phyloP scores from a whole-genome alignment of 352 stramenopile species.

The Globisporangium rhizosaccharum region DNA sequence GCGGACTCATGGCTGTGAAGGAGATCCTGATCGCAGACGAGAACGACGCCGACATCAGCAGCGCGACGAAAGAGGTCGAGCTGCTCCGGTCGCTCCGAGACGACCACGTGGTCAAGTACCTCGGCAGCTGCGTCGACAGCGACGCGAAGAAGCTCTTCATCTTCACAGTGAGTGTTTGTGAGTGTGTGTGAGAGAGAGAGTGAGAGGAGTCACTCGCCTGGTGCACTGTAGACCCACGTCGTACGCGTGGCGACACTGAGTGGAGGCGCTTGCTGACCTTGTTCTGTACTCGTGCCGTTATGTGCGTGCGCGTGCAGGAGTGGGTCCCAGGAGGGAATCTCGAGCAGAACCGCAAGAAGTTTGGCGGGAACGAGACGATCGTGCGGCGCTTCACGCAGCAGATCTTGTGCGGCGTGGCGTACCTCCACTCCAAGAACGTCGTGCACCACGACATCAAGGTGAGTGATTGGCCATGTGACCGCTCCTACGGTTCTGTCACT shows the following conservation, averaged over 20 bases:
- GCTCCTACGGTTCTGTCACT: neutral
- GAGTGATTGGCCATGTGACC: neutral
- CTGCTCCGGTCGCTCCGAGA: conserved; percentile 84
- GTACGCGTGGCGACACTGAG: neutral
- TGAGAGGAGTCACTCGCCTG: too few species aligned
- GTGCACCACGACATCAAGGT: conserved; percentile 85
- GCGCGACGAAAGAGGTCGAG: conserved; percentile 76
- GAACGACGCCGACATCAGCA: conserved; percentile 26
- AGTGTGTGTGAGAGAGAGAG: neutral
- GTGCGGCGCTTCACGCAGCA: conserved; percentile 76
- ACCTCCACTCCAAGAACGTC: conserved; percentile 76
- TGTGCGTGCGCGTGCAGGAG: conserved; percentile 27
- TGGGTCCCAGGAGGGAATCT: conserved; percentile 86
- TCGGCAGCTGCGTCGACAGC: conserved; percentile 79
- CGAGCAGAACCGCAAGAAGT: conserved; percentile 74
- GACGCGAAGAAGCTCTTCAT: conserved; percentile 76
- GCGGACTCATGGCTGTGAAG: conserved; percentile 85
- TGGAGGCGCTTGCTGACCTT: neutral
- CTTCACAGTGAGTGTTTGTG: conserved; percentile 43
- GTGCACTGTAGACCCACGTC: too few species aligned
- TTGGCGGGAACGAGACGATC: conserved; percentile 67
- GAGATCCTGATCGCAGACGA: conserved; percentile 42
- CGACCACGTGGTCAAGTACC: conserved; percentile 91
- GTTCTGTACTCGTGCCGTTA: neutral
- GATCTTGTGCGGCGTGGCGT: conserved; percentile 84